Evolutionary conservation across 768 basidiomycete species (phyloP), one percentile per base, ranked within the genome.

Genomic region (Naganishia randhawae): DNA sequence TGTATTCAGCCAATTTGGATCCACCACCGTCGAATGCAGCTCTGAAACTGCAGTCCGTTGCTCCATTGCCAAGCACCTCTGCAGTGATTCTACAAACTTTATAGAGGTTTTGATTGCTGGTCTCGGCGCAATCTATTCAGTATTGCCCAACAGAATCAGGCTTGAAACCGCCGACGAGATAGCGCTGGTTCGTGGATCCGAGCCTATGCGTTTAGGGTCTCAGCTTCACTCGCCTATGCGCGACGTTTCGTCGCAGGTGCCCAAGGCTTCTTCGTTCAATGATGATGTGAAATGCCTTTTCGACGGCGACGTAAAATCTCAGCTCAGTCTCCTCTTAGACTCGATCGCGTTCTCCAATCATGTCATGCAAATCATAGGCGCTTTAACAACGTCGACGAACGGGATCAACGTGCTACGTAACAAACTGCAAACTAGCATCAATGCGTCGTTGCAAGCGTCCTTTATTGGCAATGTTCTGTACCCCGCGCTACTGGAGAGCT

Each of bases 41-140:
- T 42, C 3, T 19, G 41, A 42, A 16, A 86, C 85, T 33, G 92
- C 93, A 75, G 91, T 92, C 0, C 89, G 89, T 0, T 83, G 94
- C 50, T 89, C 91, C 9, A 82, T 98, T 42, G 91, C 91, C 22
- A 92, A 94, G 76, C 96, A 92, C 76, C 84, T 96, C 19, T 91
- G 95, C 74, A 91, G 93, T n/a, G 95, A 97, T 80, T 42, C 41
- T 42, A 16, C 41, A 42, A 6, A 19, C 14, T 95, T 96, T 78
- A 91, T 92, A n/a, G 93, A 97, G 71, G 95, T 98, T 13, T 85
- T 98, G 52, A 92, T 88, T 19, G 95, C 95, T 3, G 92, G 93
- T 17, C 78, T 98, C 13, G 89, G 92, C 3, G 95, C 95, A 0
- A 89, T 95, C 1, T 97, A 95, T 76, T 96, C 92, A 1, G 81